A percentile compares a stretch with the other conserved stretches of the same genome.
phyloP scores from a whole-genome alignment of 2,329 filamentous ascomycete species.

The Dothideomycetes sp. region DNA sequence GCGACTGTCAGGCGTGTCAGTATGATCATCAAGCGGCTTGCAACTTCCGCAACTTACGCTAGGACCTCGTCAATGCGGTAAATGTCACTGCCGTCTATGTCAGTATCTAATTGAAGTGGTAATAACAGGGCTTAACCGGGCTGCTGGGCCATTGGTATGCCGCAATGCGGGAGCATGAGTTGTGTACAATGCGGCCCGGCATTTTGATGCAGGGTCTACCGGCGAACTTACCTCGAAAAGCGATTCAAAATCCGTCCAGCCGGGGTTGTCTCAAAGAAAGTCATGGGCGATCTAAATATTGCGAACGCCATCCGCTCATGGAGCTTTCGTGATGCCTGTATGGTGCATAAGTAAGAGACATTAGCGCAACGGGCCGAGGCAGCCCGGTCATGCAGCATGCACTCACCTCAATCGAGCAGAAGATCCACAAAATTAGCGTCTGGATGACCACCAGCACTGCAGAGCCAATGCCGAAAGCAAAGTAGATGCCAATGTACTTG shows the following conservation, averaged over 20 bases:
- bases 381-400: conserved; percentile 5
- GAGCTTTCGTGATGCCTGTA: conserved; percentile 78
- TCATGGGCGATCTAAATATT: conserved; percentile 97
- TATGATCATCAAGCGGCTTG: conserved; percentile 1
- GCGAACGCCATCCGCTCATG: conserved; percentile 96
- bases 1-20: conserved; percentile 37
- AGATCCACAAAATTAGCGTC: conserved; percentile 95
- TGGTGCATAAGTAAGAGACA: conserved; percentile 3
- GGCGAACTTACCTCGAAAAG: conserved; percentile 64
- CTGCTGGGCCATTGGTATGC: conserved; percentile 1
- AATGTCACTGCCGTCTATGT: conserved; percentile 46
- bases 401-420: conserved; percentile 90
- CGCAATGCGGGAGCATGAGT: not conserved
- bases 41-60: conserved; percentile 39
- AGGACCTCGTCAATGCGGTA: conserved; percentile 85
- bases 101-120: not conserved
- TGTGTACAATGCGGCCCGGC: not conserved
- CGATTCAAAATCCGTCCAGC: conserved; percentile 93
- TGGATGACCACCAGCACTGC: conserved; percentile 79
- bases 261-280: conserved; percentile 95
- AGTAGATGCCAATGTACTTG: conserved; percentile 91
- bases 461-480: conserved; percentile 83
- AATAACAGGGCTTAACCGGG: not conserved
- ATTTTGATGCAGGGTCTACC: not conserved
- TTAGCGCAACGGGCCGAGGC: conserved; percentile 12